Percentiles rank a stretch among this genome's conserved stretches.
These are phyloP conservation scores for Urostyla sp. DNA, from an alignment of 73 alveolate species.

Conservation along the genomic window DNA sequence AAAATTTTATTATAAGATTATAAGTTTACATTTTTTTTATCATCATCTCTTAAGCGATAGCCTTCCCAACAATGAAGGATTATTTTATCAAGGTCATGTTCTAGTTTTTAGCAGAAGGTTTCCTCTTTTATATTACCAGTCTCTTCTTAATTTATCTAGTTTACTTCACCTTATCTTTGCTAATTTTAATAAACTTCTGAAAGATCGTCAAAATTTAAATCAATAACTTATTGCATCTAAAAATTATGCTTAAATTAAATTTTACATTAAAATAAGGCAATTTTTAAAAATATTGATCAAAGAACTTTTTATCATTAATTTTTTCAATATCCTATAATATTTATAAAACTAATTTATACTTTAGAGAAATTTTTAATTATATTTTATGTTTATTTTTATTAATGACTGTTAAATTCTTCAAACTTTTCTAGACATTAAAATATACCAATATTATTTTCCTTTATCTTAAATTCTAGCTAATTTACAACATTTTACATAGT, in stretches of 20 bases:
- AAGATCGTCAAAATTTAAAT: conserved; percentile 16
- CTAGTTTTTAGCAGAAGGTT: background rate
- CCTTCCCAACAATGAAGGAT: conserved; percentile 43
- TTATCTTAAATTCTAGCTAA: too few species aligned
- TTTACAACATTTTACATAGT: too few species aligned
- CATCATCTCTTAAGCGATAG: conserved; percentile 17
- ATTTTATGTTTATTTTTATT: too few species aligned
- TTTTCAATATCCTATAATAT: conserved; percentile 36
- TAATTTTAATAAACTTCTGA: background rate
- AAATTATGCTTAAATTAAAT: background rate
- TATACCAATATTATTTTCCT: too few species aligned
- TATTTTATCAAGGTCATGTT: conserved; percentile 1
- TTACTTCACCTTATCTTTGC: conserved; percentile 23
- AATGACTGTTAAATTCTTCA: too few species aligned
- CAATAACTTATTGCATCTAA: conserved; percentile 38
- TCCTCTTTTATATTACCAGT: background rate
- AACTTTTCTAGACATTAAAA: too few species aligned
- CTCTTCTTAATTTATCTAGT: too few species aligned
- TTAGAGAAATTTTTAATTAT: too few species aligned
- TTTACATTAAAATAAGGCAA: conserved; percentile 43
- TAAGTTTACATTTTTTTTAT: conserved; percentile 34
- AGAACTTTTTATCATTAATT: conserved; percentile 8
- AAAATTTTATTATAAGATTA: background rate
- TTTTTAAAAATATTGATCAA: conserved; percentile 1
- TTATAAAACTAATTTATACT: too few species aligned